phyloP scores from a whole-genome alignment of 2,329 filamentous ascomycete genomes.

The Nothophaeocryptopus gaeumannii region DNA sequence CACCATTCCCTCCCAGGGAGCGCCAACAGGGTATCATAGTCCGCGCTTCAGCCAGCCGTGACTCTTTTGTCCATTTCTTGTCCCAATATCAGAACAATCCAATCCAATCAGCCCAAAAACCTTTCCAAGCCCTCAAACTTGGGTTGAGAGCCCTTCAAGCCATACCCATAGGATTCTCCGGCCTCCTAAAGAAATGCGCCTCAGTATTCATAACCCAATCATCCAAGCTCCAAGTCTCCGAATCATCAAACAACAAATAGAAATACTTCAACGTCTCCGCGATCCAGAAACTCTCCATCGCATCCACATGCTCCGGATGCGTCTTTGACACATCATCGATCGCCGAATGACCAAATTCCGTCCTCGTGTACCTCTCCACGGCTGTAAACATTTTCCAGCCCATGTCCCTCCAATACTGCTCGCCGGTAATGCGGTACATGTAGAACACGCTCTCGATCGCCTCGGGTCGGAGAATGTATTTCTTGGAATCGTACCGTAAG shows the following conservation, averaged over 20 bases:
- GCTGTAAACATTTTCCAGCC: constrained; percentile 84
- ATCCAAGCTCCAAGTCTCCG: constrained; percentile 64
- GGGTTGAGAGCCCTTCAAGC: no score
- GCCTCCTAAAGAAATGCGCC: constrained; percentile 48
- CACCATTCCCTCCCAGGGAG: no score
- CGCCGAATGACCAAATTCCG: constrained; percentile 66
- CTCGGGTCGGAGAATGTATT: constrained; percentile 60
- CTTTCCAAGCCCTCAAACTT: no score
- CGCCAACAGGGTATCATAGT: no score
- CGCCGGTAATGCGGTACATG: constrained; percentile 85
- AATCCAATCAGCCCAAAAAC: no score
- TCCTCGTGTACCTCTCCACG: constrained; percentile 64
- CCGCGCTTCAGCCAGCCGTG: no score
- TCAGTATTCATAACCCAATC: constrained; percentile 63
- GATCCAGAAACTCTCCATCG: constrained; percentile 85
- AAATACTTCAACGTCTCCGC: constrained; percentile 93
- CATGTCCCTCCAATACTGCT: constrained; percentile 69
- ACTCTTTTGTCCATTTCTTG: no score
- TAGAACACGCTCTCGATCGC: constrained; percentile 87
- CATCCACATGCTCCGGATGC: constrained; percentile 48
- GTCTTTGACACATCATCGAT: constrained; percentile 60
- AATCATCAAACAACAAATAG: constrained; percentile 73
- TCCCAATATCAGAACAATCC: no score
- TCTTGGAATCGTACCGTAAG: constrained; percentile 36
- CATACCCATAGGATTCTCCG: constrained; percentile 1